Evolutionary conservation across 345 rosid genomes (phyloP), one percentile per base, ranked within the genome.

Genomic region (Microcos paniculata): DNA sequence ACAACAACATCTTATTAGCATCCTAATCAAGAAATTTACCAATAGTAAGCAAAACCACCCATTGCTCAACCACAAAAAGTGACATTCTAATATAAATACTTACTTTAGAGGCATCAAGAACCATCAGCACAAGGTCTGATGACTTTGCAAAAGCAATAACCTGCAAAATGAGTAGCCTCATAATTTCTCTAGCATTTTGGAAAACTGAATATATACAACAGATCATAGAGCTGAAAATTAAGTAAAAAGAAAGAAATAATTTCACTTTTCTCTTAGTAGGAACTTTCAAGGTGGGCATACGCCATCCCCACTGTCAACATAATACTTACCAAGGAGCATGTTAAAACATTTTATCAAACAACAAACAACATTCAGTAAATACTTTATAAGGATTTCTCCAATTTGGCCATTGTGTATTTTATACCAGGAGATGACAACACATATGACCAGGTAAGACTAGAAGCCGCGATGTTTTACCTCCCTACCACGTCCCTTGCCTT

Each of bases 51-150:
- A 52, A 26, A 61, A 48, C 31, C 52, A 59, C 33, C 45, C 49
- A 35, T 46, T 40, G 35, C 53, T 42, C 64, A 74, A 49, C 28
- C 26, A 49, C 62, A 67, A 71, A 66, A 55, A 53, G 11, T 26
- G 48, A 18, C 1, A 62, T 13, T 28, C 38, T 33, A 35, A 62
- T 43, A 72, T 57, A 49, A 58, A 69, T 12, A 84, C 95, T 88
- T 83, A 96, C 99, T 87, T 92, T 94, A 74, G 99, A 94, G 81
- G 97, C 98, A 90, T 96, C 99, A 81, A 96, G 97, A 85, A 96
- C 97, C 99, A 96, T 94, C 90, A 92, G 86, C 70, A 96, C 98
- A 73, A 92, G 91, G 85, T 94, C 99, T 4, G 99, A 94, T 71
- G 97, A 94, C 83, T 96, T 96, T 38, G 99, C 73, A 78, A 96